Conservation (phyloP, 164 flowering plant species). For the Chimonanthus praecox region DNA sequence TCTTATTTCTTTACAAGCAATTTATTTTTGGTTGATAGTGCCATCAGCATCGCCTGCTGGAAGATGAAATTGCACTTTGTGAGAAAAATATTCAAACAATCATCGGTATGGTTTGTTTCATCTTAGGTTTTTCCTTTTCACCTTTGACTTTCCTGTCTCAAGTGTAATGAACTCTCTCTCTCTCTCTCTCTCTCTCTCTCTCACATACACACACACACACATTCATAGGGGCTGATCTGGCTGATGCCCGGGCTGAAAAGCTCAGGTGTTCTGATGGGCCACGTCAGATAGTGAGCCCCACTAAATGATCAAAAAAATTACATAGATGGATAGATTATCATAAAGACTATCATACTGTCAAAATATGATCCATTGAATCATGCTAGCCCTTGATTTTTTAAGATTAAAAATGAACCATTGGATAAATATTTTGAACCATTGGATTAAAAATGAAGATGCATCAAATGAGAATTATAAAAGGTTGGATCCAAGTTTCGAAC, state of each 20-base stretch:
- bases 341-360: no score
- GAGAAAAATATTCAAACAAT: slow-evolving; percentile 40
- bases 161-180: background rate
- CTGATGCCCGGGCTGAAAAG: background rate
- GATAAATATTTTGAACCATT: no score
- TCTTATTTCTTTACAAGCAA: background rate
- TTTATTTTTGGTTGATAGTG: slow-evolving; percentile 32
- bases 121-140: background rate
- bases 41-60: slow-evolving; percentile 42
- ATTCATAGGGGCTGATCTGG: background rate
- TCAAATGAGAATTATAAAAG: no score
- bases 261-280: background rate
- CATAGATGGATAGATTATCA: background rate
- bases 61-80: slow-evolving; percentile 58
- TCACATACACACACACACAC: no score
- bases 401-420: no score
- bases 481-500: no score
- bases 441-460: no score
- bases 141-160: background rate
- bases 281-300: no score
- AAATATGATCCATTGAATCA: no score
- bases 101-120: slow-evolving; percentile 25
- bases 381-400: no score
- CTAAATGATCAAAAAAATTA: no score
- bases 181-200: background rate